phyloP scores from a whole-genome alignment of 78 protist genomes.

The Blattamonas nauphoetae region DNA sequence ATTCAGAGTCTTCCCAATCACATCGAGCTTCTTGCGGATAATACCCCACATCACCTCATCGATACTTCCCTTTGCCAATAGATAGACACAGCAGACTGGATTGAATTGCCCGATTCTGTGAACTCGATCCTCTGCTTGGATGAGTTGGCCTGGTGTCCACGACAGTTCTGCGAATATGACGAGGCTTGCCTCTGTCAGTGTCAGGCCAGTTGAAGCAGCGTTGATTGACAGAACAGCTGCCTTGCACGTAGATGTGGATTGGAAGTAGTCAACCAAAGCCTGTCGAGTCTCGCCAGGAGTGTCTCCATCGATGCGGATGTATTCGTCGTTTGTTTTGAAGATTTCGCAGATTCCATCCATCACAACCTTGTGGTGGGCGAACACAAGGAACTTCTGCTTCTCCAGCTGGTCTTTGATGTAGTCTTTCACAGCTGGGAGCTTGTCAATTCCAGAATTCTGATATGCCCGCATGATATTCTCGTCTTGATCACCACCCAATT shows the following conservation, averaged over 20 bases:
- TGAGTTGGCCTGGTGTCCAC: constrained; percentile 68
- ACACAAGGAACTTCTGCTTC: constrained; percentile 30
- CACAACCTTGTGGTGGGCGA: constrained; percentile 45
- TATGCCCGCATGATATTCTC: neutral
- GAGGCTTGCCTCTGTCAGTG: constrained; percentile 48
- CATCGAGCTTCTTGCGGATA: constrained; percentile 11
- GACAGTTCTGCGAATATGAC: constrained; percentile 74
- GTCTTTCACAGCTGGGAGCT: neutral
- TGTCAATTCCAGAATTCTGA: neutral
- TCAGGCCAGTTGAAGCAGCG: constrained; percentile 74
- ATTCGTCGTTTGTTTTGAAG: neutral
- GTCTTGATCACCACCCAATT: neutral
- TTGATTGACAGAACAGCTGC: constrained; percentile 64
- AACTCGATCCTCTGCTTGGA: constrained; percentile 46
- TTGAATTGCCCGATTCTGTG: constrained; percentile 55
- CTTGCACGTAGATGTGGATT: constrained; percentile 10
- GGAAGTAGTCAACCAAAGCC: constrained; percentile 47
- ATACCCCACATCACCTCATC: constrained; percentile 20
- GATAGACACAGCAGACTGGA: constrained; percentile 12
- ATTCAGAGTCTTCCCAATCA: neutral
- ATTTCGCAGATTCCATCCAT: constrained; percentile 26
- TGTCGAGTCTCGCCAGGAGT: constrained; percentile 43
- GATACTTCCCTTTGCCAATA: constrained; percentile 11
- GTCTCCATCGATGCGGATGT: constrained; percentile 67
- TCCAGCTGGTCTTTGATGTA: neutral